Conservation (phyloP, 2,329 filamentous ascomycete species). For the Cytospora schulzeri region DNA sequence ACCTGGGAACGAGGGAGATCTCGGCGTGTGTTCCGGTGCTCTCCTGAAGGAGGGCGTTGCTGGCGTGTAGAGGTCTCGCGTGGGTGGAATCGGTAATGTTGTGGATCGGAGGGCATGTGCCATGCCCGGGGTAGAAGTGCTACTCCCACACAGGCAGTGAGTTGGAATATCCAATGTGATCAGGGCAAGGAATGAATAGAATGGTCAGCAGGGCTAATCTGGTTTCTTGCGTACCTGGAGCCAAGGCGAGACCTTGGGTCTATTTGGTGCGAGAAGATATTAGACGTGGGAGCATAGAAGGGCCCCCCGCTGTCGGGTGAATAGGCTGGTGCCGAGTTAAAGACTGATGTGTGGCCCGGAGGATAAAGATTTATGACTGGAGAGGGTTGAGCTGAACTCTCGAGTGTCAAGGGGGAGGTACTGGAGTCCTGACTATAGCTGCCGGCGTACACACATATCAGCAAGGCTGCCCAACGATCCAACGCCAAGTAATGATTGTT, state of each 20-base stretch:
- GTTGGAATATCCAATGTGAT: conserved; percentile 31
- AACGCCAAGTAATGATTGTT: conserved; percentile 29
- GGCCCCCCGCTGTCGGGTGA: conserved; percentile 49
- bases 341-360: conserved; percentile 44
- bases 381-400: conserved; percentile 52
- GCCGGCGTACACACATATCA: conserved; percentile 36
- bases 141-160: conserved; percentile 46
- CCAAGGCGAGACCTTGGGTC: conserved; percentile 57
- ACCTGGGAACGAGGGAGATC: conserved; percentile 54
- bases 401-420: conserved; percentile 55
- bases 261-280: conserved; percentile 49
- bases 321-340: conserved; percentile 51
- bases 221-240: conserved; percentile 53
- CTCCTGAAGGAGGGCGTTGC: conserved; percentile 54
- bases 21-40: conserved; percentile 50
- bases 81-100: conserved; percentile 54
- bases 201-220: conserved; percentile 25
- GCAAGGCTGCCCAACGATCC: conserved; percentile 30
- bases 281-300: conserved; percentile 51
- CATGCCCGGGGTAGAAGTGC: conserved; percentile 56
- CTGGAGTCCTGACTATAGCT: conserved; percentile 60
- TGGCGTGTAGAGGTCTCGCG: conserved; percentile 57
- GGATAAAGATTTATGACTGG: conserved; percentile 55
- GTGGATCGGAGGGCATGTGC: conserved; percentile 58
- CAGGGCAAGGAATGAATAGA: conserved; percentile 9